phyloP scores from a whole-genome alignment of 2,329 filamentous ascomycete species.

The Annulohypoxylon truncatum region DNA sequence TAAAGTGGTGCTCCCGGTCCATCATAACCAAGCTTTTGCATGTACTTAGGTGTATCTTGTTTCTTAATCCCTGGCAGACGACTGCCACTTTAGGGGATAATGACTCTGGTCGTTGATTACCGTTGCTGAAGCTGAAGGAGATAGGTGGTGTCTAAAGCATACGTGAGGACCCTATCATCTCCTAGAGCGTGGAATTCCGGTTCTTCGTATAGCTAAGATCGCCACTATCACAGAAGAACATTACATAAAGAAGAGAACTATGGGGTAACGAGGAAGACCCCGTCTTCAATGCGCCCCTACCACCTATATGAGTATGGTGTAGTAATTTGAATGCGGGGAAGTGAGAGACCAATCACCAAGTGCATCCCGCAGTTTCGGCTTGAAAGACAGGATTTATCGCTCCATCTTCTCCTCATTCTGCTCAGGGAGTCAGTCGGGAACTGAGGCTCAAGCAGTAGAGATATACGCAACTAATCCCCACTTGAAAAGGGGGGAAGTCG shows the following conservation, averaged over 20 bases:
- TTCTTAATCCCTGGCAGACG: too few relatives aligned
- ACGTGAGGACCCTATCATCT: not conserved
- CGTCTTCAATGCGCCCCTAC: not conserved
- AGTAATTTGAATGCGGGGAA: constrained; percentile 10
- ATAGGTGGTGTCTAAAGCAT: not conserved
- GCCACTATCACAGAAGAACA: not conserved
- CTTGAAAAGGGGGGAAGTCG: not conserved
- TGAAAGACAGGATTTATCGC: not conserved
- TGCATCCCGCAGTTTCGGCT: not conserved
- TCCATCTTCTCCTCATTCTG: not conserved
- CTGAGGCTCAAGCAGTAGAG: not conserved
- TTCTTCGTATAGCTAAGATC: not conserved
- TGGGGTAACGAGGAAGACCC: not conserved
- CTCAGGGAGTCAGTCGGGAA: not conserved
- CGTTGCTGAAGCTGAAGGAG: not conserved
- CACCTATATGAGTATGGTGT: not conserved
- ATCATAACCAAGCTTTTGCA: too few relatives aligned
- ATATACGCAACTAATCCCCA: not conserved
- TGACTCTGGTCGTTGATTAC: too few relatives aligned
- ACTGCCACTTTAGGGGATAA: too few relatives aligned
- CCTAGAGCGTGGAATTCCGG: not conserved
- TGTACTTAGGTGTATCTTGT: too few relatives aligned
- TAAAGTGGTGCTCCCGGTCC: too few relatives aligned
- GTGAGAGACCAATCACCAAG: not conserved
- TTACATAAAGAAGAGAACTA: not conserved